A percentile compares a stretch with the other conserved stretches of the same genome.
These are phyloP conservation scores for Paulownia fortunei DNA, from an alignment of 257 asterid species.

Conservation along the genomic window DNA sequence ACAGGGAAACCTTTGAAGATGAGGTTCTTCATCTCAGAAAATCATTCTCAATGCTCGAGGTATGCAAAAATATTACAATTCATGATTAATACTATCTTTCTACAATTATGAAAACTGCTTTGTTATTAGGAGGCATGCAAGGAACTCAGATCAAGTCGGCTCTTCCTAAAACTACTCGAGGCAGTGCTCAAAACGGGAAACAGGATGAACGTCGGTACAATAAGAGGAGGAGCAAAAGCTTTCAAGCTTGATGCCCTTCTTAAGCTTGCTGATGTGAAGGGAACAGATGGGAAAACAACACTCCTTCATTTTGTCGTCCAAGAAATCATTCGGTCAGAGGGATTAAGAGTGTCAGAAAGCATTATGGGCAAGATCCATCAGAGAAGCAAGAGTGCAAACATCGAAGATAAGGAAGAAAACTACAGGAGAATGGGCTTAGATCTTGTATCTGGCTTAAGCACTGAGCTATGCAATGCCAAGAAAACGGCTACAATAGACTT, in stretches of 20 bases:
- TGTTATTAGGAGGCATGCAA: conserved; percentile 81
- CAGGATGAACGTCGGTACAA: conserved; percentile 92
- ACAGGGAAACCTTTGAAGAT: conserved; percentile 82
- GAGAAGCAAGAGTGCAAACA: conserved; percentile 39
- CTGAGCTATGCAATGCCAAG: conserved; percentile 90
- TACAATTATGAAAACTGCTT: neutral
- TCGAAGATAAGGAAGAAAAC: conserved; percentile 70
- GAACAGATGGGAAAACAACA: conserved; percentile 89
- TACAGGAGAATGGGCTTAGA: conserved; percentile 88
- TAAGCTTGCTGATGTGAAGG: conserved; percentile 90
- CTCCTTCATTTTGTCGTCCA: conserved; percentile 96
- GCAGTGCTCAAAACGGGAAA: conserved; percentile 97
- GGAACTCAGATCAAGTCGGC: conserved; percentile 91
- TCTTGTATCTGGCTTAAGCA: conserved; percentile 73
- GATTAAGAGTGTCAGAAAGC: conserved; percentile 84
- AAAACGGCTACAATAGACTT: conserved; percentile 88
- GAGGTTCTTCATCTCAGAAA: conserved; percentile 84
- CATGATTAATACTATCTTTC: neutral
- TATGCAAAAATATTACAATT: conserved; percentile 17
- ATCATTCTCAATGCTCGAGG: conserved; percentile 92
- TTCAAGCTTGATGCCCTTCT: conserved; percentile 95
- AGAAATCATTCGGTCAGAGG: conserved; percentile 88
- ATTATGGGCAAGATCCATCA: conserved; percentile 88
- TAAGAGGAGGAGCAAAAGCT: conserved; percentile 93
- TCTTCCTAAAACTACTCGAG: conserved; percentile 85